A percentile compares a stretch with the other conserved stretches of the same genome.
Conservation (phyloP, 176 grass and related monocot species). For the maize (Zea mays) region Zm-B73-REFERENCE-NAM-5.0 NC_050105.1:136128001-136128500, state of each 20-base stretch:
- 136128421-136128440: no score
- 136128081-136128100: slow-evolving; percentile 50
- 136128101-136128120: slow-evolving; percentile 80
- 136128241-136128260: slow-evolving; percentile 50
- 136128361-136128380: background rate
- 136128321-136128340: background rate
- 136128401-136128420: background rate
- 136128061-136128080: no score
- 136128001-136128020: background rate
- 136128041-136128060: no score
- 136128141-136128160: slow-evolving; percentile 61
- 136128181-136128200: slow-evolving; percentile 60
- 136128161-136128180: slow-evolving; percentile 66
- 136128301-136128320: background rate
- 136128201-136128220: slow-evolving; percentile 64
- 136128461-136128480: slow-evolving; percentile 38
- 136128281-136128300: slow-evolving; percentile 19
- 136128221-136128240: slow-evolving; percentile 65
- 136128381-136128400: background rate
- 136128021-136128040: background rate
- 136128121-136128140: slow-evolving; percentile 78
- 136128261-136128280: no score
- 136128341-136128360: background rate
- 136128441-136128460: background rate
- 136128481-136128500: background rate